phyloP scores from a whole-genome alignment of 2,329 filamentous ascomycete genomes.

The Fusarium luffae region DNA sequence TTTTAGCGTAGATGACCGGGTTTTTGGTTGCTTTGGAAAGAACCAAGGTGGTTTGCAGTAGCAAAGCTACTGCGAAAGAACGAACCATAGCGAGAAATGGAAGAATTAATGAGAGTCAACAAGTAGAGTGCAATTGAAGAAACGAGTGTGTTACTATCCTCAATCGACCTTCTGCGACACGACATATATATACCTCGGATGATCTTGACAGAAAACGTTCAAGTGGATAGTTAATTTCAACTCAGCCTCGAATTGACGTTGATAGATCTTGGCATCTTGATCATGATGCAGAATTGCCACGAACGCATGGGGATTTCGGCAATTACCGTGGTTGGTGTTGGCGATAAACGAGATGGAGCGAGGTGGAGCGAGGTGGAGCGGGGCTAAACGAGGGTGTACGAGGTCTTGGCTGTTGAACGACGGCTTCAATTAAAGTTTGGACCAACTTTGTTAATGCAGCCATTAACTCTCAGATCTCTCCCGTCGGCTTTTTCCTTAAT shows the following conservation, averaged over 20 bases:
- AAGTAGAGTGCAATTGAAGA: not conserved
- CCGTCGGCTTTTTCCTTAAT: not conserved
- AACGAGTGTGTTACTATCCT: not conserved
- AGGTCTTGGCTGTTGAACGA: not conserved
- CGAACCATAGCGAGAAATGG: not conserved
- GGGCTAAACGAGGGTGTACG: not conserved
- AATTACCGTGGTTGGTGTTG: not conserved
- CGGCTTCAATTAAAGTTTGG: rapidly evolving
- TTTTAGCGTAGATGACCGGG: not conserved
- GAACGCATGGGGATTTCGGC: rapidly evolving
- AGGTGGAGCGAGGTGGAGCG: not conserved
- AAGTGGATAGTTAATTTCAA: not conserved
- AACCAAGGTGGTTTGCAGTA: not conserved
- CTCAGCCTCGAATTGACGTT: not conserved
- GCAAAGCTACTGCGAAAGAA: not conserved
- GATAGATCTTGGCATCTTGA: not conserved
- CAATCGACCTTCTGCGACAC: no score
- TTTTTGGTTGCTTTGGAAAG: not conserved
- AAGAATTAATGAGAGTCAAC: not conserved
- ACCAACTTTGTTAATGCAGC: rapidly evolving
- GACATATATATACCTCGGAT: not conserved
- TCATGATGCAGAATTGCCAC: not conserved
- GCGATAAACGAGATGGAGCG: not conserved
- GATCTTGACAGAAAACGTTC: not conserved
- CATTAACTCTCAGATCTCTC: not conserved